Conservation (phyloP, 176 grass and related monocot genomes). For the Phyllostachys edulis region DNA sequence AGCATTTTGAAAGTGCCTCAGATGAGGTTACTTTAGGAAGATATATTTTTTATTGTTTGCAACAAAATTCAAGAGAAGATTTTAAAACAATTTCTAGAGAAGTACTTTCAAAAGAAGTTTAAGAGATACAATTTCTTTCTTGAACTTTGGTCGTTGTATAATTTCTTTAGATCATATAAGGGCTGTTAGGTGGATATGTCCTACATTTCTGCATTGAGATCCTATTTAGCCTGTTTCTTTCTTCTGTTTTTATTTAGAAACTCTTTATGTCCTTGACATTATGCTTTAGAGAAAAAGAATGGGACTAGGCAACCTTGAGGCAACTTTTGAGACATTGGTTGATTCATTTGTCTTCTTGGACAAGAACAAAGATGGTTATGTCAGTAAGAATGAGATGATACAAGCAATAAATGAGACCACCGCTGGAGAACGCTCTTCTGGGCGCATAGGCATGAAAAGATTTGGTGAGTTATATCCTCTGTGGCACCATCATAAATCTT, state of each 20-base stretch:
- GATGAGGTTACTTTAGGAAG: background rate
- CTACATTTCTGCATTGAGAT: conserved; percentile 1
- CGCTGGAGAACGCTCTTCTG: conserved; percentile 88
- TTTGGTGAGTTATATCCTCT: conserved; percentile 68
- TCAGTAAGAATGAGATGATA: conserved; percentile 93
- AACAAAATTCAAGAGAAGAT: background rate
- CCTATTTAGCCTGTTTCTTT: background rate
- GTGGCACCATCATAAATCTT: background rate
- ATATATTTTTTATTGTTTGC: background rate
- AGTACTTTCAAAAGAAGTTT: background rate
- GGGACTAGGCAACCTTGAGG: conserved; percentile 76
- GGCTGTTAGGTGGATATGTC: background rate
- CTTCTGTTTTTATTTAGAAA: background rate
- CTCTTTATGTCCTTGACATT: conserved; percentile 40
- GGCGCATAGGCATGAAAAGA: conserved; percentile 92
- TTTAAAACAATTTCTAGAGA: background rate
- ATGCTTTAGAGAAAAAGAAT: conserved; percentile 72
- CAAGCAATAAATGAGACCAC: conserved; percentile 93
- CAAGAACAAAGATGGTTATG: conserved; percentile 98
- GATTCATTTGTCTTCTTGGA: conserved; percentile 98
- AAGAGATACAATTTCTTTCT: background rate
- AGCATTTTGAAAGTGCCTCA: background rate
- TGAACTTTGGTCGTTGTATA: background rate
- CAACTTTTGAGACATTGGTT: conserved; percentile 87
- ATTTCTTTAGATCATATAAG: background rate